Conservation (phyloP, 192 early-diverging fungal species). For the Backusella tuberculispora region DNA sequence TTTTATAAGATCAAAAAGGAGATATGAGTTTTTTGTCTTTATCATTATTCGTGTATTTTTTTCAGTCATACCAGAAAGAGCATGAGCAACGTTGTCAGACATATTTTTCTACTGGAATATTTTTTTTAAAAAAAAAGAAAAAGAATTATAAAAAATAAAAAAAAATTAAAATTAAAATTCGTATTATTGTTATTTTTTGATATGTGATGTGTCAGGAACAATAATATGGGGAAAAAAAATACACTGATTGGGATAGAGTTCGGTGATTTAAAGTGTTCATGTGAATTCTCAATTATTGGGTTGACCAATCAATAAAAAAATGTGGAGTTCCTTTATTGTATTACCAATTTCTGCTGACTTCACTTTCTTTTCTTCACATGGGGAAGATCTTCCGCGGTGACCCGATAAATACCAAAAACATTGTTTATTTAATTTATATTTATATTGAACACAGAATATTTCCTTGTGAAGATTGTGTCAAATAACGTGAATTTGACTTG, state of each 20-base stretch:
- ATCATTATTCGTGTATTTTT: neutral
- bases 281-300: slow-evolving; percentile 14
- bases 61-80: slow-evolving; percentile 61
- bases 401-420: slow-evolving; percentile 12
- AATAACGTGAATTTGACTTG: slow-evolving; percentile 10
- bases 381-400: slow-evolving; percentile 13
- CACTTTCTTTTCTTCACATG: slow-evolving; percentile 8
- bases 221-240: slow-evolving; percentile 16
- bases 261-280: slow-evolving; percentile 12
- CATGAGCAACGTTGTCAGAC: slow-evolving; percentile 85
- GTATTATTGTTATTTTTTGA: neutral
- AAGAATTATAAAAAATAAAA: slow-evolving; percentile 27
- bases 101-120: slow-evolving; percentile 44
- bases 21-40: neutral
- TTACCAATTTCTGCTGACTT: slow-evolving; percentile 5
- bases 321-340: slow-evolving; percentile 12
- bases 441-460: neutral
- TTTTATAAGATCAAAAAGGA: slow-evolving; percentile 11
- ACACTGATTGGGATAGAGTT: neutral
- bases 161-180: slow-evolving; percentile 18
- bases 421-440: neutral
- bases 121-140: slow-evolving; percentile 19
- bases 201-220: slow-evolving; percentile 21
- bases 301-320: slow-evolving; percentile 17
- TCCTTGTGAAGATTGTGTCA: slow-evolving; percentile 12